Percentiles rank a stretch among this genome's conserved stretches.
Conservation (phyloP, 176 grass and related monocot genomes). For the Triticum timopheevii region DNA sequence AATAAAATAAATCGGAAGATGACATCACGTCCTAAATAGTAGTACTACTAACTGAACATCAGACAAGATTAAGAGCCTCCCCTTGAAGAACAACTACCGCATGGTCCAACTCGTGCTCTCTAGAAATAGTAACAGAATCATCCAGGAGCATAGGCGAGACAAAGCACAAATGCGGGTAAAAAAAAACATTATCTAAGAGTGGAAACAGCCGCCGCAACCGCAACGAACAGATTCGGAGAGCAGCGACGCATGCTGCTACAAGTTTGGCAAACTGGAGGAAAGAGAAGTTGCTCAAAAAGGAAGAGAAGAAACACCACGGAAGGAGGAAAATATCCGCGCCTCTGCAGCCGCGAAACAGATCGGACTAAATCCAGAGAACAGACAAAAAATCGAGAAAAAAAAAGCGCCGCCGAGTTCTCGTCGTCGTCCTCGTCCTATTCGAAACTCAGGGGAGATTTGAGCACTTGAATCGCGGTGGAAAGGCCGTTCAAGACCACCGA, state of each 20-base stretch:
- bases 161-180: not conserved
- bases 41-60: not conserved
- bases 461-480: not conserved
- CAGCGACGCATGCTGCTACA: not conserved
- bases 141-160: not conserved
- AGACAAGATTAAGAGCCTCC: not conserved
- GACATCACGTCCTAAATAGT: constrained; percentile 10
- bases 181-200: not conserved
- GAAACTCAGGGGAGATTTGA: not conserved
- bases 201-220: not conserved
- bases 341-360: constrained; percentile 3
- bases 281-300: constrained; percentile 28
- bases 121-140: not conserved
- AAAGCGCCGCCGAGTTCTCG: not conserved
- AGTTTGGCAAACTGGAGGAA: constrained; percentile 24
- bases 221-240: not conserved
- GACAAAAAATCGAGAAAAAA: not conserved
- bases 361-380: constrained; percentile 5
- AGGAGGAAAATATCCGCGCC: not conserved
- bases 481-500: not conserved
- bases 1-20: not conserved
- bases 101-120: not conserved
- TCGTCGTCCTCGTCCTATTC: not conserved
- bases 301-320: not conserved
- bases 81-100: not conserved